phyloP scores from a whole-genome alignment of 345 rosid genomes.

The Boechera retrofracta region DNA sequence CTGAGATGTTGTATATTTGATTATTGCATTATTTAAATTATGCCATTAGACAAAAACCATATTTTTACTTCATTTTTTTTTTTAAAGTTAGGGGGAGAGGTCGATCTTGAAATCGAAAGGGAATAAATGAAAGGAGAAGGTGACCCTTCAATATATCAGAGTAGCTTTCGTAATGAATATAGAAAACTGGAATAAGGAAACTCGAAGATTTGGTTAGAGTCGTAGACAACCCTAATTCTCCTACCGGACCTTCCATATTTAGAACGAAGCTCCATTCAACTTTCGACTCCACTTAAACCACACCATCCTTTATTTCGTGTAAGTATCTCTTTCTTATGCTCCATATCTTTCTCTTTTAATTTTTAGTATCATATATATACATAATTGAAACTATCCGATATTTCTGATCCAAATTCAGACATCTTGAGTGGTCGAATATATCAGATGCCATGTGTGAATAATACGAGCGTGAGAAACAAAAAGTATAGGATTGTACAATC shows the following conservation, averaged over 20 bases:
- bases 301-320: constrained; percentile 27
- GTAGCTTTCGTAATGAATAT: constrained; percentile 32
- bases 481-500: not conserved
- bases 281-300: constrained; percentile 39
- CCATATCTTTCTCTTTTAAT: constrained; percentile 11
- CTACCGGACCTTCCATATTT: constrained; percentile 34
- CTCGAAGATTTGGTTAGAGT: constrained; percentile 16
- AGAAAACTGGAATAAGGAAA: constrained; percentile 23
- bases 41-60: not conserved
- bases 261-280: constrained; percentile 32
- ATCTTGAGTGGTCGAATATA: constrained; percentile 17
- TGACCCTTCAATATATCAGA: not conserved
- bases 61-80: not conserved
- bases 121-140: constrained; percentile 26
- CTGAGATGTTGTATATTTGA: not conserved
- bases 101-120: constrained; percentile 24
- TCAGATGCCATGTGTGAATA: not conserved
- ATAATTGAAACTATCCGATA: not conserved
- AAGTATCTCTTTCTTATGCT: constrained; percentile 11
- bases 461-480: constrained; percentile 4
- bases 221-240: constrained; percentile 39
- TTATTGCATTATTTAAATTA: no score
- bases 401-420: constrained; percentile 12
- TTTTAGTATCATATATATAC: constrained; percentile 9
- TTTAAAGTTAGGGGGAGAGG: constrained; percentile 7